phyloP scores from a whole-genome alignment of 2,329 filamentous ascomycete species.

The Fusarium pseudograminearum region DNA sequence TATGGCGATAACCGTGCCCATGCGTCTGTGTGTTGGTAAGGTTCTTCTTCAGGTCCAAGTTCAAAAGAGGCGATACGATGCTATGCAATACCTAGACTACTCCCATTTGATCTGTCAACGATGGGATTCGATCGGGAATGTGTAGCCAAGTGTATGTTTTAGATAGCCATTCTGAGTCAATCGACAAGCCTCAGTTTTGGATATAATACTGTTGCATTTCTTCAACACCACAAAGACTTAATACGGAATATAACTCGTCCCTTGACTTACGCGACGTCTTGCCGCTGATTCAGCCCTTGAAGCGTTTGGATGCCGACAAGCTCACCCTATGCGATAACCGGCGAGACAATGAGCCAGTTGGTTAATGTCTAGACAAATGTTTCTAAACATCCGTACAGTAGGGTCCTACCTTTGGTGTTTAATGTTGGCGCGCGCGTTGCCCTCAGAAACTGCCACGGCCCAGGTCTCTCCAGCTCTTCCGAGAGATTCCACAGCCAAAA shows the following conservation, averaged over 20 bases:
- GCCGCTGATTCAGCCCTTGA: slow-evolving; percentile 11
- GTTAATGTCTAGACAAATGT: neutral
- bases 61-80: slow-evolving; percentile 7
- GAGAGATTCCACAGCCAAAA: slow-evolving; percentile 15
- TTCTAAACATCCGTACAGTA: neutral
- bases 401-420: slow-evolving; percentile 20
- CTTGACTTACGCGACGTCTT: slow-evolving; percentile 19
- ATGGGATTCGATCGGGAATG: neutral
- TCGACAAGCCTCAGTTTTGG: slow-evolving; percentile 7
- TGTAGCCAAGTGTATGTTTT: neutral
- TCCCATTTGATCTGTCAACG: neutral
- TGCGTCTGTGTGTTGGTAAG: slow-evolving; percentile 15
- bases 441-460: slow-evolving; percentile 29
- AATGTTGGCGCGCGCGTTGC: slow-evolving; percentile 25
- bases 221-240: slow-evolving; percentile 8
- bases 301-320: slow-evolving; percentile 21
- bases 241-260: slow-evolving; percentile 26
- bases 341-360: slow-evolving; percentile 3
- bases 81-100: neutral
- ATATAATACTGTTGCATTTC: slow-evolving; percentile 32
- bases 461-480: slow-evolving; percentile 2
- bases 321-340: slow-evolving; percentile 11
- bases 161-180: slow-evolving; percentile 17
- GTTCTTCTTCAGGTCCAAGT: slow-evolving; percentile 1
- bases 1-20: slow-evolving; percentile 1